These are phyloP conservation scores for Capsella rubella DNA, from an alignment of 441 rosid species.

Conservation along the genomic window DNA sequence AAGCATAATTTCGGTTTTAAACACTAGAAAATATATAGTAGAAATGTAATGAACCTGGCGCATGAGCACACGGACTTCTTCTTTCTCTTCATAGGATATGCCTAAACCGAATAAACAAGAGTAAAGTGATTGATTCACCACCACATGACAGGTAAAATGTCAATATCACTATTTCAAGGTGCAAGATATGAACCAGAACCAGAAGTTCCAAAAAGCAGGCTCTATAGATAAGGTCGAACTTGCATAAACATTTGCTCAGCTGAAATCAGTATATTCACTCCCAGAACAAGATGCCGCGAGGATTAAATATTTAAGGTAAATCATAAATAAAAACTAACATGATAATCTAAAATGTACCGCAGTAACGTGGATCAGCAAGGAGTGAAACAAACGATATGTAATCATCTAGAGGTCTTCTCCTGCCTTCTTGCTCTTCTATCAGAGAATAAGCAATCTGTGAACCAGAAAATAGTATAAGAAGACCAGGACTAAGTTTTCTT, in stretches of 20 bases:
- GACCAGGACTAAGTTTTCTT: background rate
- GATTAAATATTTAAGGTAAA: slow-evolving; percentile 12
- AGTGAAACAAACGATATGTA: slow-evolving; percentile 94
- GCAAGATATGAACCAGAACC: slow-evolving; percentile 35
- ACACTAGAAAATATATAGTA: background rate
- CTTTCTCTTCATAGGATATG: slow-evolving; percentile 87
- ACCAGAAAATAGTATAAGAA: background rate
- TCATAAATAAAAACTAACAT: slow-evolving; percentile 42
- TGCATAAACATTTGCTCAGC: slow-evolving; percentile 36
- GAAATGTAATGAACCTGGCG: slow-evolving; percentile 67
- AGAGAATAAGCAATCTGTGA: slow-evolving; percentile 84
- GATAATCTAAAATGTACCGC: slow-evolving; percentile 70
- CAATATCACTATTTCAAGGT: slow-evolving; percentile 31
- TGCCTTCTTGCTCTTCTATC: slow-evolving; percentile 91
- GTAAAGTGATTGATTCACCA: slow-evolving; percentile 30
- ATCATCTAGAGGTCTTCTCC: slow-evolving; percentile 61
- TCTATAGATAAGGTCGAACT: slow-evolving; percentile 29
- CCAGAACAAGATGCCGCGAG: slow-evolving; percentile 28
- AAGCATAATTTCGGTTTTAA: background rate
- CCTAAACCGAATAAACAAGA: slow-evolving; percentile 54
- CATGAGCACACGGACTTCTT: slow-evolving; percentile 90
- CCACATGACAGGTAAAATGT: slow-evolving; percentile 10
- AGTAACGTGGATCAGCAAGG: slow-evolving; percentile 95
- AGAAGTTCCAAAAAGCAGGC: slow-evolving; percentile 39
- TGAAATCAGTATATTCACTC: slow-evolving; percentile 33